Base-by-base conservation (phyloP, 2,329 filamentous ascomycete genomes). In the Pseudogymnoascus sp. region DNA sequence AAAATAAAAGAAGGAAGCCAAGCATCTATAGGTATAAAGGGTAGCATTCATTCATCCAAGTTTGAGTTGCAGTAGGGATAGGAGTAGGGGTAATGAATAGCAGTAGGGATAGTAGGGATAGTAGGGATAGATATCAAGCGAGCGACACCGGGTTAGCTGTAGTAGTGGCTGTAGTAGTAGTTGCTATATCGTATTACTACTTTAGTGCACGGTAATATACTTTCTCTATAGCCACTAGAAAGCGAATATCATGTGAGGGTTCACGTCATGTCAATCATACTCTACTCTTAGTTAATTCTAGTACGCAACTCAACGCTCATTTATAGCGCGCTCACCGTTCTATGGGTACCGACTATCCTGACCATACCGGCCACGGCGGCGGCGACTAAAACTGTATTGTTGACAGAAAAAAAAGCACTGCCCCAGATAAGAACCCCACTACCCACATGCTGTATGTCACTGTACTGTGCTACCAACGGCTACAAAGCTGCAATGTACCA, bases 371-470 rank as follows among this genome's bases (percentile, higher is more conserved):
- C 41, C 21, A 23, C 21, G 10, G 8, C 41, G 8, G 14, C 21
- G 10, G 8, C 41, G 8, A 41, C 41, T n/a, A 31, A 54, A 34
- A 34, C 48, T 34, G 48, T 19, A 57, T 57, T 57, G 48, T 57
- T 57, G 48, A 57, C 48, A 57, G 25, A 34, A 57, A 57, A 54
- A 57, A 57, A 57, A 23, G 48, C 48, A 34, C 48, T 57, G 48
- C 48, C 48, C 48, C 48, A 57, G 48, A 34, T 57, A 57, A 57
- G 48, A 57, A 34, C 48, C 48, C 48, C 48, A 57, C 25, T 19
- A 57, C 28, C 48, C 48, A 57, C 48, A 31, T 31, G 25, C 45
- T 51, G 45, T 10, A 57, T 57, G 48, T 57, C 48, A 57, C 48
- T 57, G 48, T 57, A 57, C 25, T 57, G n/a, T 51, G 28, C 48